Evolutionary conservation across 1,284 basidiomycete species (phyloP).

Genomic region (Agroathelia rolfsii): DNA sequence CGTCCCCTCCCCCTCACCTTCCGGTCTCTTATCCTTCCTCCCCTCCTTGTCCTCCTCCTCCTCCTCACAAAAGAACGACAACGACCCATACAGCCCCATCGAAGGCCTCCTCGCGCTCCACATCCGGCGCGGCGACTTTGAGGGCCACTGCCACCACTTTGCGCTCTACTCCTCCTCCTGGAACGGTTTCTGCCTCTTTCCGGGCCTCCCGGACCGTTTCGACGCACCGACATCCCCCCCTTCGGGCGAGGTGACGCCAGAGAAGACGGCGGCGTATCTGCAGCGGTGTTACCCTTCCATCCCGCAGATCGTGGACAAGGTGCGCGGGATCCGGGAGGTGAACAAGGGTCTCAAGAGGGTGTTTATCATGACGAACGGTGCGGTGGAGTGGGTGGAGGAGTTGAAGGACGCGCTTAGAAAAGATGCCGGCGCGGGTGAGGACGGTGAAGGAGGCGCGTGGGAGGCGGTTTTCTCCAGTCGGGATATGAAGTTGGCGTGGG

Average conservation of each 20-base stretch:
- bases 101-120: conserved; percentile 24
- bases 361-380: conserved; percentile 50
- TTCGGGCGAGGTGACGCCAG: conserved; percentile 17
- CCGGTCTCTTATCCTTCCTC: conserved; percentile 14
- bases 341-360: conserved; percentile 23
- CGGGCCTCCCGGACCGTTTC: conserved; percentile 29
- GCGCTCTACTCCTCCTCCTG: conserved; percentile 21
- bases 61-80: conserved; percentile 2
- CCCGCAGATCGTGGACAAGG: conserved; percentile 32
- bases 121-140: conserved; percentile 29
- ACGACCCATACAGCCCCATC: conserved; percentile 16
- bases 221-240: conserved; percentile 15
- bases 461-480: conserved; percentile 33
- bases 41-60: conserved; percentile 4
- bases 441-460: conserved; percentile 21
- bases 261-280: conserved; percentile 23
- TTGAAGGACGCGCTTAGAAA: conserved; percentile 28
- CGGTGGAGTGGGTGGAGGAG: conserved; percentile 25
- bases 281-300: conserved; percentile 38
- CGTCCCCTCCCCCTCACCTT: conserved; percentile 12
- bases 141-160: conserved; percentile 20
- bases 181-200: conserved; percentile 36
- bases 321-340: conserved; percentile 25
- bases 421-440: too few relatives aligned
- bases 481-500: conserved; percentile 32